Percentiles rank a stretch among this genome's conserved stretches.
Evolutionary conservation across 2,329 filamentous ascomycete genomes (phyloP).

Genomic region (Xylogone sp.): DNA sequence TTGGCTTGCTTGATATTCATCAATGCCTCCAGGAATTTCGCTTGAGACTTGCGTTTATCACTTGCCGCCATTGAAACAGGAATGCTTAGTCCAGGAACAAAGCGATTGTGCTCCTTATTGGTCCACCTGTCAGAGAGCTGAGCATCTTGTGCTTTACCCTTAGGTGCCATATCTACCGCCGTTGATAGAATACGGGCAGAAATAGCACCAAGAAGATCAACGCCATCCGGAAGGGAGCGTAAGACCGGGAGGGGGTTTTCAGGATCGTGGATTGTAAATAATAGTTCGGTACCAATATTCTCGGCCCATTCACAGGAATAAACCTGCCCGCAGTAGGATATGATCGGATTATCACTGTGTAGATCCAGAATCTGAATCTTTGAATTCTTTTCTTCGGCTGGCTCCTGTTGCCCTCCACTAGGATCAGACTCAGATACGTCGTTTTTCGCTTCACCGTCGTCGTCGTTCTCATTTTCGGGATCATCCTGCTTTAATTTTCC

Average conservation of each 20-base stretch:
- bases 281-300: slow-evolving; percentile 78
- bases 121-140: not conserved
- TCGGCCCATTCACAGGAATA: slow-evolving; percentile 80
- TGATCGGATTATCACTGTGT: slow-evolving; percentile 69
- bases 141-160: not conserved
- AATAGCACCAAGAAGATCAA: slow-evolving; percentile 70
- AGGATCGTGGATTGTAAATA: slow-evolving; percentile 56
- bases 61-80: slow-evolving; percentile 22
- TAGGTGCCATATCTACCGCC: not conserved
- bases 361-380: slow-evolving; percentile 80
- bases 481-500: slow-evolving; percentile 11
- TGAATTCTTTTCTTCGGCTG: slow-evolving; percentile 15
- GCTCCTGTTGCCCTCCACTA: slow-evolving; percentile 17
- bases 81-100: slow-evolving; percentile 2
- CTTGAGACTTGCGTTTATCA: slow-evolving; percentile 36
- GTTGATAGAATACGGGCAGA: slow-evolving; percentile 58
- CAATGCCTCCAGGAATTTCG: slow-evolving; percentile 59
- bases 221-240: slow-evolving; percentile 50
- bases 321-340: slow-evolving; percentile 74
- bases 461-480: slow-evolving; percentile 8
- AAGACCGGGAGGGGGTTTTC: slow-evolving; percentile 39
- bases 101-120: not conserved
- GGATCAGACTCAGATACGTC: slow-evolving; percentile 30
- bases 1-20: slow-evolving; percentile 60
- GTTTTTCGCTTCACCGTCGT: slow-evolving; percentile 7